Percentiles rank a stretch among this genome's conserved stretches.
Conservation (phyloP, 495 filamentous ascomycete genomes). For the Pyrenula massariospora region DNA sequence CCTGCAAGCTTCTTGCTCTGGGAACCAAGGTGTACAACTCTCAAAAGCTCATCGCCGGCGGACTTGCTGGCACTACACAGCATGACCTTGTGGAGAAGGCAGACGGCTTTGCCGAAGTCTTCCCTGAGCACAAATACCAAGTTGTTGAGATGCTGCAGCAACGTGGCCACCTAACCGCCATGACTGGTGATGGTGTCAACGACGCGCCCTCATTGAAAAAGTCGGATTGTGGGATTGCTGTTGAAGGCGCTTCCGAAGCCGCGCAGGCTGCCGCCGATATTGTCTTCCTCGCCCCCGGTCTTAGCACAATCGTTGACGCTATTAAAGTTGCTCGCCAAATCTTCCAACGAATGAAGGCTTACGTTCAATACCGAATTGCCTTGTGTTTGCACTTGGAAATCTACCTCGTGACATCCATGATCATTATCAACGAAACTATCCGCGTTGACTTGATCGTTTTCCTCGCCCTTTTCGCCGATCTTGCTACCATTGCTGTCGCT, state of each 20-base stretch:
- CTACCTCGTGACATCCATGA: constrained; percentile 67
- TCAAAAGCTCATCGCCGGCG: constrained; percentile 61
- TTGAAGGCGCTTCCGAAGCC: constrained; percentile 67
- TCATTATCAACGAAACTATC: constrained; percentile 66
- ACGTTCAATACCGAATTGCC: constrained; percentile 72
- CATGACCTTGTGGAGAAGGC: constrained; percentile 67
- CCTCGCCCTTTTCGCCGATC: constrained; percentile 66
- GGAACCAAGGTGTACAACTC: constrained; percentile 73
- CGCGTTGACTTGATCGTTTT: constrained; percentile 59
- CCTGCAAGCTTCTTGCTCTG: constrained; percentile 69
- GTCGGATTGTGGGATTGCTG: constrained; percentile 65
- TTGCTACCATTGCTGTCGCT: constrained; percentile 64
- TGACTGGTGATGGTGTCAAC: constrained; percentile 69
- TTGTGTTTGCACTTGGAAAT: constrained; percentile 67
- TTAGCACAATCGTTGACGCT: constrained; percentile 62
- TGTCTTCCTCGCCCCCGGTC: constrained; percentile 69
- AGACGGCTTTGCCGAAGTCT: constrained; percentile 67
- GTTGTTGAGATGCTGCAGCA: constrained; percentile 68
- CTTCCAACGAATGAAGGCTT: constrained; percentile 76
- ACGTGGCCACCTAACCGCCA: constrained; percentile 62
- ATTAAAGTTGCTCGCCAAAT: constrained; percentile 72
- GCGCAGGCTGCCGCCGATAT: constrained; percentile 70
- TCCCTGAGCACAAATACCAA: constrained; percentile 71
- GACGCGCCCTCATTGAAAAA: constrained; percentile 65
- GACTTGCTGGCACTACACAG: constrained; percentile 59